Evolutionary conservation across 768 basidiomycete species (phyloP).

Genomic region (Tylopilus sp.): DNA sequence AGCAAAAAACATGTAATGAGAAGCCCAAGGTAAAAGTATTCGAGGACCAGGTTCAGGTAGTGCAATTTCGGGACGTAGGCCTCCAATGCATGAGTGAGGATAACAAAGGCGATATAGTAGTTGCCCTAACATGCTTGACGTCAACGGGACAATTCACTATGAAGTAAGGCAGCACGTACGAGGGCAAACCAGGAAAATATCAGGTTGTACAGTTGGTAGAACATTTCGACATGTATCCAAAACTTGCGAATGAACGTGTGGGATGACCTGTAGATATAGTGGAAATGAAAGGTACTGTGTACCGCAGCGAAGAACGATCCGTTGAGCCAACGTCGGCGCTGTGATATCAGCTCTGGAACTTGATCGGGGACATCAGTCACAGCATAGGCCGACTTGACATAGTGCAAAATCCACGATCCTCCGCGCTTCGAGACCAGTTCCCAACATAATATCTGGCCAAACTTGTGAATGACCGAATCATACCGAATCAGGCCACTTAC

Average conservation of each 20-base stretch:
- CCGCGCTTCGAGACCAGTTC: conserved; percentile 95
- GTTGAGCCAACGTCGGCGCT: conserved; percentile 95
- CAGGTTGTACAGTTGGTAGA: conserved; percentile 88
- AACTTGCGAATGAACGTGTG: conserved; percentile 81
- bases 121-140: conserved; percentile 54
- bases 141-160: not conserved
- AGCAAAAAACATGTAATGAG: conserved; percentile 86
- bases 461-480: conserved; percentile 2
- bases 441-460: conserved; percentile 84
- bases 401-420: conserved; percentile 89
- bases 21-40: conserved; percentile 85
- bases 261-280: conserved; percentile 90
- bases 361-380: conserved; percentile 93
- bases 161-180: conserved; percentile 37
- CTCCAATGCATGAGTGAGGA: conserved; percentile 75
- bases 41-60: conserved; percentile 71
- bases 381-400: conserved; percentile 92
- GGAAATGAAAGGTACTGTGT: conserved; percentile 89
- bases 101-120: conserved; percentile 85
- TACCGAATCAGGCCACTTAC: conserved; percentile 31
- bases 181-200: conserved; percentile 92
- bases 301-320: conserved; percentile 98
- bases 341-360: conserved; percentile 92
- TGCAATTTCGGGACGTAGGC: conserved; percentile 56
- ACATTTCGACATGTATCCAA: conserved; percentile 92